A percentile compares a stretch with the other conserved stretches of the same genome.
Evolutionary conservation across 176 grass and related monocot genomes (phyloP).

Genomic region (Oryza officinalis): DNA sequence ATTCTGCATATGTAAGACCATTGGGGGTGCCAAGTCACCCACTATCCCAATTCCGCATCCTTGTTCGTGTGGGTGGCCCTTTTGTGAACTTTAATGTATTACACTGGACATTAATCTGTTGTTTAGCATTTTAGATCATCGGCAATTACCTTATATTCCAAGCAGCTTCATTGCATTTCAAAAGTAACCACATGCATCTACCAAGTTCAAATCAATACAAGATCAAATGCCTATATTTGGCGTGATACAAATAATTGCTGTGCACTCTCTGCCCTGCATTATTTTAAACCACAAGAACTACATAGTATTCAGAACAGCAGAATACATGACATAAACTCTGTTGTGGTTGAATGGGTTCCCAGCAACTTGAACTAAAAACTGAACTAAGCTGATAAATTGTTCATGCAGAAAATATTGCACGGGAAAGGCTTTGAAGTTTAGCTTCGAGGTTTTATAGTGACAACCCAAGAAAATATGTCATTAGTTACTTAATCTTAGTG

Average conservation of each 20-base stretch:
- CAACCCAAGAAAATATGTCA: not conserved
- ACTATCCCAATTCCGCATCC: too few species aligned
- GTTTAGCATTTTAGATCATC: not conserved
- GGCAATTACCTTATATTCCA: not conserved
- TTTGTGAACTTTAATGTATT: not conserved
- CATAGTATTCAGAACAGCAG: not conserved
- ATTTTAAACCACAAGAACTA: not conserved
- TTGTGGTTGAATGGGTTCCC: not conserved
- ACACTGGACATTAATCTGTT: not conserved
- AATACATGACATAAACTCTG: not conserved
- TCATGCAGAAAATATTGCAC: not conserved
- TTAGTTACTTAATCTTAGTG: not conserved
- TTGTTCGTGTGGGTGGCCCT: not conserved
- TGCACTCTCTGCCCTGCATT: not conserved
- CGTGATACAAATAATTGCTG: not conserved
- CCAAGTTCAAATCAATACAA: not conserved
- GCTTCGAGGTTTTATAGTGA: not conserved
- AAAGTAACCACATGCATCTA: not conserved
- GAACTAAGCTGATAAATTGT: slow-evolving; percentile 6
- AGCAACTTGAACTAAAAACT: not conserved
- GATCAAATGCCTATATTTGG: not conserved
- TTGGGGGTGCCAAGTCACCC: too few species aligned
- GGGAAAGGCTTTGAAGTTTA: not conserved
- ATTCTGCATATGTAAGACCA: too few species aligned
- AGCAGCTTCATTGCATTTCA: not conserved